phyloP scores from a whole-genome alignment of 106 monocot genomes.

The Dactylorhiza incarnata region DNA sequence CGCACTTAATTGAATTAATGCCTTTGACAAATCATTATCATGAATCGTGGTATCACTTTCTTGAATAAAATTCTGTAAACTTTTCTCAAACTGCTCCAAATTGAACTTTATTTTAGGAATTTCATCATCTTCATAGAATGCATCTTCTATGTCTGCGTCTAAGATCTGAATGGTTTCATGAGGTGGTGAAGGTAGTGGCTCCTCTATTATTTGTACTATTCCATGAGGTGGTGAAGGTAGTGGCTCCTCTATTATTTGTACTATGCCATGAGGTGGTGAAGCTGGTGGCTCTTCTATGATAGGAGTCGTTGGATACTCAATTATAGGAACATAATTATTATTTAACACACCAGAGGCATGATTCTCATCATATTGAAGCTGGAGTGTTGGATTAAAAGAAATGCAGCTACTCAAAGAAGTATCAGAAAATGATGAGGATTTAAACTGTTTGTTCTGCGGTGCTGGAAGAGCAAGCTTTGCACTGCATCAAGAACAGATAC shows the following conservation, averaged over 20 bases:
- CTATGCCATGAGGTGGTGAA: too few species aligned
- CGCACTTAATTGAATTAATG: constrained; percentile 12
- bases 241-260: not conserved
- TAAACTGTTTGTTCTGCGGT: constrained; percentile 6
- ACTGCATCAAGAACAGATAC: constrained; percentile 8
- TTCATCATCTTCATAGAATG: constrained; percentile 18
- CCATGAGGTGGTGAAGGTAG: not conserved
- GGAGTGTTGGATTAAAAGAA: not conserved
- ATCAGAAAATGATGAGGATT: constrained; percentile 4
- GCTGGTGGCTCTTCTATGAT: constrained; percentile 1
- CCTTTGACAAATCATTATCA: constrained; percentile 14
- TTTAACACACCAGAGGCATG: not conserved
- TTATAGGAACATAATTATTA: constrained; percentile 8
- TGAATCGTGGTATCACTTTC: constrained; percentile 4
- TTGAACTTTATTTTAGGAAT: constrained; percentile 16
- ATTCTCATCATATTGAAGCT: not conserved
- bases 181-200: not conserved
- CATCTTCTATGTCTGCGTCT: constrained; percentile 13
- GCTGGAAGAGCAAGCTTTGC: constrained; percentile 16
- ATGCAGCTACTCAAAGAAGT: not conserved
- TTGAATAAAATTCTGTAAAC: constrained; percentile 11
- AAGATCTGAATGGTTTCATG: not conserved
- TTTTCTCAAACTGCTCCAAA: not conserved
- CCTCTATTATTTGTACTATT: not conserved
- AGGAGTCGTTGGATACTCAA: constrained; percentile 8